These are phyloP conservation scores for Fusarium sp. DNA, from an alignment of 2,329 filamentous ascomycete genomes.

Conservation along the genomic window DNA sequence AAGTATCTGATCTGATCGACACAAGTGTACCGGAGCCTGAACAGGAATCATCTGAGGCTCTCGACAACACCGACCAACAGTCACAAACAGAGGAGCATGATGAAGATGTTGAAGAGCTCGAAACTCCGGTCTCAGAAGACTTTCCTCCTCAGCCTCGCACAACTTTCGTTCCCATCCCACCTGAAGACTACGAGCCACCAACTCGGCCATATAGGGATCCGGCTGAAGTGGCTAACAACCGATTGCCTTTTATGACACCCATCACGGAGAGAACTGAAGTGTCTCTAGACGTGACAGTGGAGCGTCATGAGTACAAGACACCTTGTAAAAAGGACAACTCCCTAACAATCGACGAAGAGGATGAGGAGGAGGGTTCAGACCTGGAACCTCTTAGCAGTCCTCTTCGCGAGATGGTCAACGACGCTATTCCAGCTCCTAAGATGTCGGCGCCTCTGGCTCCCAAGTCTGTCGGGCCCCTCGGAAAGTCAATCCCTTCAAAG, in stretches of 20 bases:
- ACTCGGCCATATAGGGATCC: constrained; percentile 86
- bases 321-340: constrained; percentile 73
- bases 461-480: constrained; percentile 57
- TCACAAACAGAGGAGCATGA: constrained; percentile 38
- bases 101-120: constrained; percentile 56
- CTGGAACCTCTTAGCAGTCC: constrained; percentile 76
- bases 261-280: constrained; percentile 97
- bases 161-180: constrained; percentile 83
- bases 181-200: constrained; percentile 88
- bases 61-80: constrained; percentile 15
- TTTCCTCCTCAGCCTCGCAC: constrained; percentile 71
- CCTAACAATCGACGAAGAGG: constrained; percentile 51
- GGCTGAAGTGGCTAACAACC: constrained; percentile 85
- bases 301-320: constrained; percentile 79
- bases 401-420: constrained; percentile 74
- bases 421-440: constrained; percentile 62
- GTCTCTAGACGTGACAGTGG: constrained; percentile 79
- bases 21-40: constrained; percentile 48
- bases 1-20: constrained; percentile 59
- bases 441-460: constrained; percentile 66
- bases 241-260: constrained; percentile 97
- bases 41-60: constrained; percentile 38
- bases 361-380: constrained; percentile 53
- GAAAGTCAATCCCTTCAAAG: constrained; percentile 55
- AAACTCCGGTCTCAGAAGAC: constrained; percentile 59